These are phyloP conservation scores for Suillus ampliporus DNA, from an alignment of 768 basidiomycete species.

Conservation along the genomic window DNA sequence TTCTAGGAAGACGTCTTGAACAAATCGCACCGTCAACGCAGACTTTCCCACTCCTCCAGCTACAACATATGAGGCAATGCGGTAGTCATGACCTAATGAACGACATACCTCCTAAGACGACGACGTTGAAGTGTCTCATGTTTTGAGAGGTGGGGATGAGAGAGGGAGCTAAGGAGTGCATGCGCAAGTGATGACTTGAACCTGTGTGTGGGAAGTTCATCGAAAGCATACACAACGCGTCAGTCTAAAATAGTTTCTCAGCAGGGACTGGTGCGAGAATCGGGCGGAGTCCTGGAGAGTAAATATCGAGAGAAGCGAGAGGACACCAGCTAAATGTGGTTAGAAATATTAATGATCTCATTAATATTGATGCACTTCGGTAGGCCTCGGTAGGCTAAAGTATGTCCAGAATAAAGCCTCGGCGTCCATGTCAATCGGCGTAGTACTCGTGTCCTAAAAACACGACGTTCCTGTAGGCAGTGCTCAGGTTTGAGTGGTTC, in stretches of 20 bases:
- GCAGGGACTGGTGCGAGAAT: conserved; percentile 9
- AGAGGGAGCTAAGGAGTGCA: neutral
- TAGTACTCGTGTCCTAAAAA: neutral
- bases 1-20: conserved; percentile 73
- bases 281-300: neutral
- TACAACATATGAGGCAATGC: conserved; percentile 34
- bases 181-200: neutral
- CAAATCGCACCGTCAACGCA: conserved; percentile 81
- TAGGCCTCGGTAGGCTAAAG: neutral
- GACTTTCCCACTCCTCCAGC: conserved; percentile 92
- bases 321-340: neutral
- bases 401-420: too few relatives aligned
- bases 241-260: conserved; percentile 8
- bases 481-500: neutral
- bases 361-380: conserved; percentile 1
- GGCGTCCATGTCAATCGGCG: neutral
- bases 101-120: conserved; percentile 77
- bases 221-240: neutral
- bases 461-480: too few relatives aligned
- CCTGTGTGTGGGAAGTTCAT: conserved; percentile 9
- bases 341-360: conserved; percentile 2
- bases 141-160: conserved; percentile 15
- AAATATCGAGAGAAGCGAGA: neutral
- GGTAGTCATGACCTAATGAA: conserved; percentile 8
- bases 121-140: conserved; percentile 78